A percentile compares a stretch with the other conserved stretches of the same genome.
phyloP scores from a whole-genome alignment of 2,329 filamentous ascomycete species.

The Rutstroemia sp. region DNA sequence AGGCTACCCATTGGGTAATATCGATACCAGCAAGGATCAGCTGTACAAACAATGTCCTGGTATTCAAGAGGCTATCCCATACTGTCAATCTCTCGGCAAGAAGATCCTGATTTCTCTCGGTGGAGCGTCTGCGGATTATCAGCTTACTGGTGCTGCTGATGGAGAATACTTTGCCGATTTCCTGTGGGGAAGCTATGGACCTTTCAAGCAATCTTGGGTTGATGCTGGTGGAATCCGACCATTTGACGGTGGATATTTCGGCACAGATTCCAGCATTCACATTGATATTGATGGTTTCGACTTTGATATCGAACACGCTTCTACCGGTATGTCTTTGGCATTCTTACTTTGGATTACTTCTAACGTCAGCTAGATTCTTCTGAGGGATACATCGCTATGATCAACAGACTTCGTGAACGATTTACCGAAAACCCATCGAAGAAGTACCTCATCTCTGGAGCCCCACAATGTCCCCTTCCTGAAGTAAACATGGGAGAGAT shows the following conservation, averaged over 20 bases:
- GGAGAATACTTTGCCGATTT: conserved; percentile 32
- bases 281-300: conserved; percentile 30
- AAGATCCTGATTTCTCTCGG: conserved; percentile 37
- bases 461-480: conserved; percentile 28
- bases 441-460: conserved; percentile 27
- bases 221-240: conserved; percentile 25
- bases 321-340: conserved; percentile 13
- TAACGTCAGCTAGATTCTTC: conserved; percentile 17
- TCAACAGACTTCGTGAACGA: conserved; percentile 23
- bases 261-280: conserved; percentile 8
- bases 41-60: conserved; percentile 31
- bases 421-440: conserved; percentile 22
- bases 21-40: conserved; percentile 27
- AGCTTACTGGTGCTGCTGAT: conserved; percentile 32
- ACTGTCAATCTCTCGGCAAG: conserved; percentile 33
- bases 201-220: conserved; percentile 29
- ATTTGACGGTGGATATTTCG: conserved; percentile 18
- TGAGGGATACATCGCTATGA: conserved; percentile 24
- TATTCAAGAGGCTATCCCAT: conserved; percentile 32
- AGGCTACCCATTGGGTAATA: conserved; percentile 21
- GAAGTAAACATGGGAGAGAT: conserved; percentile 27
- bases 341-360: background rate
- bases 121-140: conserved; percentile 27
- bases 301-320: conserved; percentile 27
- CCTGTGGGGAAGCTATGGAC: conserved; percentile 37